These are phyloP conservation scores for Termitomyces titanicus DNA, from an alignment of 768 basidiomycete species.

Conservation along the genomic window DNA sequence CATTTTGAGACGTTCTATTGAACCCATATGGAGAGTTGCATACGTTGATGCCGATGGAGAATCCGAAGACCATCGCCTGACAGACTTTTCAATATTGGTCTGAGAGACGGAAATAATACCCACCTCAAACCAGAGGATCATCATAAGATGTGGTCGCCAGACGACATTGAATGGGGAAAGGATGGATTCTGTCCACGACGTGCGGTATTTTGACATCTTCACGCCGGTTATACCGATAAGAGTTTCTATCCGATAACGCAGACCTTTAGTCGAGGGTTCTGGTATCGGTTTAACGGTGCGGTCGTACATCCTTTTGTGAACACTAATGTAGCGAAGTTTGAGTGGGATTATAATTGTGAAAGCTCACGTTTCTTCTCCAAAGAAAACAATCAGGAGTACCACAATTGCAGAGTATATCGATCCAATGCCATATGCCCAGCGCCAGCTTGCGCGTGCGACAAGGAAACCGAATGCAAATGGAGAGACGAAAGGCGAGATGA, in stretches of 20 bases:
- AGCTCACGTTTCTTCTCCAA: slow-evolving; percentile 58
- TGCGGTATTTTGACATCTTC: slow-evolving; percentile 42
- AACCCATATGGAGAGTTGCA: slow-evolving; percentile 14
- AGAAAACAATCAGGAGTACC: slow-evolving; percentile 37
- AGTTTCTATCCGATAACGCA: slow-evolving; percentile 47
- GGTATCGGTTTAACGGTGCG: slow-evolving; percentile 44
- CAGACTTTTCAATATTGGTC: not conserved
- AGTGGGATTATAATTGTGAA: not conserved
- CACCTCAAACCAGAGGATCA: slow-evolving; percentile 39
- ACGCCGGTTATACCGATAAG: slow-evolving; percentile 50
- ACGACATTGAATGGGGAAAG: slow-evolving; percentile 35
- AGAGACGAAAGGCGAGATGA: slow-evolving; percentile 57
- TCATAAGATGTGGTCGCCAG: slow-evolving; percentile 45
- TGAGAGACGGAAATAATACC: not conserved
- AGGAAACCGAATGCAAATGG: slow-evolving; percentile 69
- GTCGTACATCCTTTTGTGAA: slow-evolving; percentile 42
- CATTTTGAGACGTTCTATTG: slow-evolving; percentile 17
- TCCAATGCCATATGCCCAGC: slow-evolving; percentile 67
- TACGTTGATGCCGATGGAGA: slow-evolving; percentile 33
- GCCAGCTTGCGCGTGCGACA: slow-evolving; percentile 53
- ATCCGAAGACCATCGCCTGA: slow-evolving; percentile 27
- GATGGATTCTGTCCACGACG: slow-evolving; percentile 33
- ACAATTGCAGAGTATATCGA: slow-evolving; percentile 49
- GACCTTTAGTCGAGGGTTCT: slow-evolving; percentile 27
- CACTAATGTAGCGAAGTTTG: not conserved